Evolutionary conservation across 75 land plant species (phyloP), one percentile per base, ranked within the genome.

Genomic region (Pseudotsuga menziesii): DNA sequence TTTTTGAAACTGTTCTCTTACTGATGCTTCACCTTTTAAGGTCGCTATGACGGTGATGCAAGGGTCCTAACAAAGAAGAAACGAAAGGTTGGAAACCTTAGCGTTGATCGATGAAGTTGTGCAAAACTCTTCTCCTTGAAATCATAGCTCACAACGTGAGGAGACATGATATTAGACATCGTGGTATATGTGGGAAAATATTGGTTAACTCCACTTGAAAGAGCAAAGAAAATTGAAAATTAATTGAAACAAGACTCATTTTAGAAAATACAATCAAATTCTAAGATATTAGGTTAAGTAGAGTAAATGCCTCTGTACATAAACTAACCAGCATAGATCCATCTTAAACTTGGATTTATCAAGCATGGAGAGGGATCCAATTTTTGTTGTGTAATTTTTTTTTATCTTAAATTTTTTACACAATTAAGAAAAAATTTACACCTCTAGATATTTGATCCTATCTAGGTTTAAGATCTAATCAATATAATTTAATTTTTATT

Each of bases 121-220:
- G 91, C 84, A 84, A 97, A 97, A 62, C 99, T 86, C 27, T 85
- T 85, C 79, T 89, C 83, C 81, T 97, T 97, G 72, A 97, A 97
- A 82, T 97, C 93, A 76, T 97, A 97, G 75, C 98, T 92, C 59
- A 97, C 95, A 48, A 94, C 96, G 96, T 95, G 87, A 55, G 72
- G 5, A 17, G 32, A 60, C 74, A 54, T 14, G 9, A 57, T 41
- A 41, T 69, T 39, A 54, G 39, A 25, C 22, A 12, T 35, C 5
- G 7, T 4, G 2, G 41, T 5, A 63, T 29, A 63, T 27, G 4
- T 4, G 5, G 35, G 32, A 32, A 61, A 64, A 8, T 12, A 36
- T 69, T 0, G 16, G 52, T 69, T 41, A 7, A 74, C 12, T 56
- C n/a, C 61, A 15, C 3, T 6, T 32, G 5, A 44, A 58, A 54